These are phyloP conservation scores for Alternaria arborescens DNA, from an alignment of 2,329 filamentous ascomycete species.

Conservation along the genomic window DNA sequence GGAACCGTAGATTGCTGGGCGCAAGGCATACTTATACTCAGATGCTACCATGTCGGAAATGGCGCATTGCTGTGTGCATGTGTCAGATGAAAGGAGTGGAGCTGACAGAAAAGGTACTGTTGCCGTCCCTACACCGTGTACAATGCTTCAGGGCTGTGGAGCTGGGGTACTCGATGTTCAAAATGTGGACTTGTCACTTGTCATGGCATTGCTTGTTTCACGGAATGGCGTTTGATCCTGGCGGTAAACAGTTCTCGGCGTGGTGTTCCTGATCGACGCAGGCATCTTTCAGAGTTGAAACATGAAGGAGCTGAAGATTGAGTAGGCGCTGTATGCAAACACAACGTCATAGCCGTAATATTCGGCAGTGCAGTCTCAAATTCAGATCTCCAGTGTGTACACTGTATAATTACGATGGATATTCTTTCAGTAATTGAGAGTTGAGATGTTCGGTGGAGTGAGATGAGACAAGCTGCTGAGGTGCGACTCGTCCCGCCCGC, in stretches of 20 bases:
- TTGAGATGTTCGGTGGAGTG: neutral
- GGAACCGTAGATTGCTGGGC: slow-evolving; percentile 2
- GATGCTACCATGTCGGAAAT: slow-evolving; percentile 13
- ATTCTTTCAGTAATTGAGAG: neutral
- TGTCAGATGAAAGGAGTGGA: slow-evolving; percentile 18
- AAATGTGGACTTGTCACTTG: slow-evolving; percentile 7
- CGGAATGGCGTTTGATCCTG: slow-evolving; percentile 8
- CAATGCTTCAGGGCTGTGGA: slow-evolving; percentile 23
- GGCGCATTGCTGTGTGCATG: slow-evolving; percentile 11
- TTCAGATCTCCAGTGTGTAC: neutral
- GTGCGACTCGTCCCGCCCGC: neutral
- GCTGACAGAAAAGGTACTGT: slow-evolving; percentile 16
- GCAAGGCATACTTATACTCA: slow-evolving; percentile 25
- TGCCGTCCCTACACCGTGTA: slow-evolving; percentile 8
- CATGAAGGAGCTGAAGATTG: slow-evolving; percentile 14
- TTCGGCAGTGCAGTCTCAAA: neutral
- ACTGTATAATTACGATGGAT: neutral
- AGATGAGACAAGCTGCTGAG: neutral
- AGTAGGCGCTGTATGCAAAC: neutral
- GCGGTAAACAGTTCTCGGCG: slow-evolving; percentile 16
- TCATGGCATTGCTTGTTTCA: slow-evolving; percentile 23
- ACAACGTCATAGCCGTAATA: neutral
- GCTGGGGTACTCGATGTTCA: slow-evolving; percentile 9
- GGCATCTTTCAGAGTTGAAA: slow-evolving; percentile 26
- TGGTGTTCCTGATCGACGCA: slow-evolving; percentile 29